Base-by-base conservation (phyloP, 805 yeast genomes). In the Candida vaughaniae region DNA sequence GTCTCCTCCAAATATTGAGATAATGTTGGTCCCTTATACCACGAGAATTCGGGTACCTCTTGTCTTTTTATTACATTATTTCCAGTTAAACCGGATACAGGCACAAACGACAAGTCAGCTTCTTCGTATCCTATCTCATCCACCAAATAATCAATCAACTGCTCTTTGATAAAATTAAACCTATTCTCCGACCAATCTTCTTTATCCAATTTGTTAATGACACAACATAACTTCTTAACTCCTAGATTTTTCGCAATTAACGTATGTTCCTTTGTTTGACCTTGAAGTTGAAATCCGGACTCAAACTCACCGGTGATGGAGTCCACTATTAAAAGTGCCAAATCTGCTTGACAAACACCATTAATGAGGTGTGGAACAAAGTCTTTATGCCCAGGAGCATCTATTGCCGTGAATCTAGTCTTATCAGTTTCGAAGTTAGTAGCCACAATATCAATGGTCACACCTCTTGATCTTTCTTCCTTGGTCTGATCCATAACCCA, bases 311-410 rank as follows among this genome's bases (percentile, higher is more conserved):
- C 78, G 2, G 68, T 64, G 27, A 72, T 67, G 2, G 85, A 56
- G 55, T 86, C 95, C 14, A 85, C 77, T 8, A 85, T 86, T 26
- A 85, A 65, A 12, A 85, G 65, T 0, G 90, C 90, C 29, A 80
- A 56, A 50, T 85, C 93, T 0, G 93, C 90, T 51, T 83, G 89
- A 3, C 84, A 64, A 1, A 85, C 83, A 19, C 95, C 95, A 19
- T 86, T 84, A 47, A 85, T 84, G 88, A 85, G 83, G 49, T 83
- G 86, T 3, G 95, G 95, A 22, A 85, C 85, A 56, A 82, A 85
- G 51, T 85, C 93, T 42, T 73, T 70, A 58, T 85, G 95, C 0
- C 95, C 95, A 0, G 95, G 95, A 1, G 95, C 89, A 62, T 85
- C 95, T 38, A 85, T 77, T 4, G 88, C 81, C 1, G 87, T 80